These are phyloP conservation scores for Persicaria tinctoria DNA, from an alignment of 148 eudicot species.

Conservation along the genomic window DNA sequence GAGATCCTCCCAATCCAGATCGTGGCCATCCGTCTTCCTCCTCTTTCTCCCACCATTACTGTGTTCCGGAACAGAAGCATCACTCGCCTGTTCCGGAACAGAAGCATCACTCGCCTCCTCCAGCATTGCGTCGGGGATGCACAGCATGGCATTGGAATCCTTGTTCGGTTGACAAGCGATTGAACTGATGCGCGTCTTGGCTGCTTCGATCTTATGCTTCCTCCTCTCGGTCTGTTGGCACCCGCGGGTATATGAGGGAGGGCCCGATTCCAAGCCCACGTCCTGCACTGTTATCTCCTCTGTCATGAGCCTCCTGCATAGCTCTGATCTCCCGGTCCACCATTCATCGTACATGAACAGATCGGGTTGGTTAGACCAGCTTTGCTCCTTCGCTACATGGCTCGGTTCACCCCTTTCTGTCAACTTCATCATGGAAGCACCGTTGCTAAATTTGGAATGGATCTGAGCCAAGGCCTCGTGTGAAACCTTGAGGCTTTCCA, in stretches of 20 bases:
- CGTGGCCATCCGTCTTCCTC: conserved; percentile 22
- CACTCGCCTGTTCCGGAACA: neutral
- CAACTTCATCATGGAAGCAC: conserved; percentile 21
- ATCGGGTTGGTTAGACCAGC: conserved; percentile 22
- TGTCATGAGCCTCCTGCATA: conserved; percentile 56
- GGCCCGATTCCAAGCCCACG: conserved; percentile 53
- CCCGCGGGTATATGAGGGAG: conserved; percentile 67
- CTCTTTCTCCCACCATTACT: conserved; percentile 25
- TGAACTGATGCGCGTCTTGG: conserved; percentile 51
- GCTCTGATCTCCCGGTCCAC: conserved; percentile 80
- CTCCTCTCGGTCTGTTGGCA: conserved; percentile 36
- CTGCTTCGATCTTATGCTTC: conserved; percentile 58
- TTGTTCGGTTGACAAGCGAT: conserved; percentile 18
- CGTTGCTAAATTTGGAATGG: conserved; percentile 38
- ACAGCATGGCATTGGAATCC: conserved; percentile 12
- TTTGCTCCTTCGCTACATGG: conserved; percentile 19
- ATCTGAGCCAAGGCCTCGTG: conserved; percentile 41
- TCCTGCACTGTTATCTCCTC: conserved; percentile 53
- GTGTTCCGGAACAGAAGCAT: neutral
- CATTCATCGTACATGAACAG: conserved; percentile 35
- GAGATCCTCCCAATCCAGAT: conserved; percentile 73
- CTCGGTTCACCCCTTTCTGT: conserved; percentile 7
- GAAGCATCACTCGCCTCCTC: conserved; percentile 11
- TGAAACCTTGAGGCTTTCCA: conserved; percentile 36
- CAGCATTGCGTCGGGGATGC: conserved; percentile 14